Base-by-base conservation (phyloP, 371 early-diverging fungal species). In the Mycotypha africana region DNA sequence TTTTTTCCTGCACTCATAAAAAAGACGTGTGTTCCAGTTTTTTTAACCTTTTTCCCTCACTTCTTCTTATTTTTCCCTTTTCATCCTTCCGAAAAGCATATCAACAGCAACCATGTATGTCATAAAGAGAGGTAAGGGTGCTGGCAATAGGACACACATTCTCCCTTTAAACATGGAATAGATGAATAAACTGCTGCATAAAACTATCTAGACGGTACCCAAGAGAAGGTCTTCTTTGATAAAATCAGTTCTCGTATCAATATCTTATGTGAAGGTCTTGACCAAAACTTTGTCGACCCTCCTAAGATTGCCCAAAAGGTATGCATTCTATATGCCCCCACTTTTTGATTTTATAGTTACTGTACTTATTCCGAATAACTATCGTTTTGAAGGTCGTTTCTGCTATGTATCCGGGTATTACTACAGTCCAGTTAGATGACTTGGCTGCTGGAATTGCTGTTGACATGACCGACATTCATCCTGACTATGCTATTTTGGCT, bases 401-500 rank as follows among this genome's bases (percentile, higher is more conserved):
- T 43, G 91, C 88, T 22, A 89, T 92, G 49, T 92, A 92, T 72
- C 88, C 88, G 60, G 93, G 93, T 50, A 91, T 92, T 36, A 89
- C 91, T 14, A 92, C 93, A 5, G 84, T 85, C 10, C 91, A 91
- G 60, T 73, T 92, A 46, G 93, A 92, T 65, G 90, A 88, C 62
- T 78, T 92, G 31, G 92, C 92, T 22, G 93, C 93, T 33, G 93
- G 91, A 65, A 92, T 91, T 3, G 86, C 90, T 6, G 92, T 89
- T 1, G 89, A 89, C 58, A 70, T 91, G 79, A 92, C 91, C 4
- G 89, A 90, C n/a, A 84, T 83, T 42, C 94, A 95, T 64, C 93
- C 95, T 4, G 92, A 97, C 65, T 97, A 94, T 64, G 91, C 91
- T 16, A 70, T 86, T 16, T 78, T 97, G 12, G 95, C 96, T 32